Evolutionary conservation across 805 yeast genomes (phyloP).

Genomic region (Diddensiella caesifluorescens): DNA sequence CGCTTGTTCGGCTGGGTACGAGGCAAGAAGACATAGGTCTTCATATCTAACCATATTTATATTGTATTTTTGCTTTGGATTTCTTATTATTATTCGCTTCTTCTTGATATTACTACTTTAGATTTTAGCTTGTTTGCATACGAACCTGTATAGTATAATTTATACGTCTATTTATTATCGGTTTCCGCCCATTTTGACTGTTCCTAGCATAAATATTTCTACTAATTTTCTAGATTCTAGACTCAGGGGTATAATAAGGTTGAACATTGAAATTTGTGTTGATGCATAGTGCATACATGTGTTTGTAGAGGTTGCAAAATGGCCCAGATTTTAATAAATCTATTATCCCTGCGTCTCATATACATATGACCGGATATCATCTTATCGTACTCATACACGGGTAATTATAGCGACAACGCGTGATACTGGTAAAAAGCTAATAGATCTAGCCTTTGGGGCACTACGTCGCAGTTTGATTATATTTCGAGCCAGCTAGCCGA

Average conservation of each 20-base stretch:
- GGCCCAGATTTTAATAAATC: too few species aligned
- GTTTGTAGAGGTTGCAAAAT: too few species aligned
- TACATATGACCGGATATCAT: slow-evolving; percentile 39
- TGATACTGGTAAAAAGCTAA: not conserved
- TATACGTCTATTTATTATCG: not conserved
- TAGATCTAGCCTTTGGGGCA: slow-evolving; percentile 57
- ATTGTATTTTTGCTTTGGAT: not conserved
- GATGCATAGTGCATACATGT: too few species aligned
- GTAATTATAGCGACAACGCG: slow-evolving; percentile 28
- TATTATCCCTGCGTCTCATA: too few species aligned
- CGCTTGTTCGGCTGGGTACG: slow-evolving; percentile 29
- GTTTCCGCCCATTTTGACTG: not conserved
- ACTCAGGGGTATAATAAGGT: not conserved
- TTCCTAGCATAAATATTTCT: not conserved
- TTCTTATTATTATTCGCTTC: not conserved
- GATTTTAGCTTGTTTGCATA: not conserved
- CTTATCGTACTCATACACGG: slow-evolving; percentile 62
- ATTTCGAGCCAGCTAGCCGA: slow-evolving; percentile 43
- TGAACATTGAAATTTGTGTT: too few species aligned
- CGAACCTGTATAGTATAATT: too few species aligned
- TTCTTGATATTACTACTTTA: not conserved
- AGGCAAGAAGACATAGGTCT: slow-evolving; percentile 6
- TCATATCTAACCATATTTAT: not conserved
- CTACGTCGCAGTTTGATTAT: slow-evolving; percentile 59
- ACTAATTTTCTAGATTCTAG: not conserved